Conservation (phyloP, 805 yeast species). For the Wickerhamiella cacticola region DNA sequence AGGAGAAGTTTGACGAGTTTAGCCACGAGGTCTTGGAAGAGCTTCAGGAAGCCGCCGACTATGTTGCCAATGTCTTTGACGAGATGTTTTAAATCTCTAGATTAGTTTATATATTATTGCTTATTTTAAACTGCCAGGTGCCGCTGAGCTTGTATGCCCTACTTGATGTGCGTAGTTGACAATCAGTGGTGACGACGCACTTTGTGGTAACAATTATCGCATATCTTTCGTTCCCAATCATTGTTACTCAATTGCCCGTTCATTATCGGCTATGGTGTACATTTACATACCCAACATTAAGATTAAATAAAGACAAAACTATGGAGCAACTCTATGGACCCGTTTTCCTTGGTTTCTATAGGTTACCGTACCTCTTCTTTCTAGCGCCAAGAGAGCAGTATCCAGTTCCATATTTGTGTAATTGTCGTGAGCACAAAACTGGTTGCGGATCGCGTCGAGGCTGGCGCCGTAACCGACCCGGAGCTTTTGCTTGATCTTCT, state of each 20-base stretch:
- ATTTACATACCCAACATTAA: not conserved
- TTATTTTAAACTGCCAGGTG: not conserved
- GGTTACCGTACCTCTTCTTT: conserved; percentile 76
- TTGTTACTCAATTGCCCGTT: too few relatives aligned
- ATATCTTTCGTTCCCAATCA: too few relatives aligned
- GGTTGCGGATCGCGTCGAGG: conserved; percentile 67
- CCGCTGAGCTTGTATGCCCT: too few relatives aligned
- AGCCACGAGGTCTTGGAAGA: conserved; percentile 5
- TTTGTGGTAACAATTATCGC: too few relatives aligned
- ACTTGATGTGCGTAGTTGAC: too few relatives aligned
- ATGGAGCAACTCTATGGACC: conserved; percentile 63
- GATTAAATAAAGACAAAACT: conserved; percentile 3
- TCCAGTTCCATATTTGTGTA: conserved; percentile 65
- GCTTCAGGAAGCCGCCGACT: conserved; percentile 9
- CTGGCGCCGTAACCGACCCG: conserved; percentile 96
- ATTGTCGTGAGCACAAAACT: conserved; percentile 37
- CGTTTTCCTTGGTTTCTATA: conserved; percentile 79
- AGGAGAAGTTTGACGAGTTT: conserved; percentile 5
- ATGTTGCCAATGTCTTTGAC: conserved; percentile 7
- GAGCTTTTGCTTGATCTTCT: conserved; percentile 73
- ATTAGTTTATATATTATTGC: not conserved
- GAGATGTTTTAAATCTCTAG: conserved; percentile 8
- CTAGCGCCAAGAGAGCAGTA: conserved; percentile 43
- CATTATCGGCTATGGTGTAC: too few relatives aligned
- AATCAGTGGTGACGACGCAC: too few relatives aligned